Evolutionary conservation across 2,329 filamentous ascomycete species (phyloP).

Genomic region (Colletotrichum siamense): DNA sequence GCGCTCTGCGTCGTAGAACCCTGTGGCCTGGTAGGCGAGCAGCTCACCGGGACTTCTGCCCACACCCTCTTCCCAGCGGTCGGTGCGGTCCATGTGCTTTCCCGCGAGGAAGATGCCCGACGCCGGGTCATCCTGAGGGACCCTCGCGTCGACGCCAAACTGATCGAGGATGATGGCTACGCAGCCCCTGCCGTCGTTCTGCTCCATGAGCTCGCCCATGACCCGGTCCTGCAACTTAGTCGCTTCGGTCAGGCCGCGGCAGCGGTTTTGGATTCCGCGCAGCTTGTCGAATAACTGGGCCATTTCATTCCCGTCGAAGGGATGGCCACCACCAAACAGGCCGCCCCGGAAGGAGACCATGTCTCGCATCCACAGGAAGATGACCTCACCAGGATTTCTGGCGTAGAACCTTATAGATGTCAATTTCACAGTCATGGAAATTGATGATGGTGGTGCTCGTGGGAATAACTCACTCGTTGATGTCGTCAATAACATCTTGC

Average conservation of each 20-base stretch:
- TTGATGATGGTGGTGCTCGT: neutral
- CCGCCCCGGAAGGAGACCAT: neutral
- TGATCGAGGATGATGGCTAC: conserved; percentile 35
- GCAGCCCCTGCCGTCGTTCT: conserved; percentile 36
- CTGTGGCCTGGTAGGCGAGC: neutral
- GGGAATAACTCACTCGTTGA: neutral
- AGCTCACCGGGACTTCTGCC: neutral
- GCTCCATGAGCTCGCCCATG: conserved; percentile 34
- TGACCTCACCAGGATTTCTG: neutral
- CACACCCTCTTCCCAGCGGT: neutral
- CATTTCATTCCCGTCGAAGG: conserved; percentile 39
- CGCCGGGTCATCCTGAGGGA: neutral
- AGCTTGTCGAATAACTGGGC: conserved; percentile 48
- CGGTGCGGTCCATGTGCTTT: neutral
- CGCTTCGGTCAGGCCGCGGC: conserved; percentile 28
- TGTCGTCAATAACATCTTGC: neutral
- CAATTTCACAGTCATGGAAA: rapidly evolving
- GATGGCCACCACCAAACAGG: conserved; percentile 2
- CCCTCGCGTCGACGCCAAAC: conserved; percentile 21
- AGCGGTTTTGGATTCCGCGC: conserved; percentile 44
- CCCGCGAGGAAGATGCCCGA: conserved; percentile 31
- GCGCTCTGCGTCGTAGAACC: neutral
- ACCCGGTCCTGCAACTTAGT: conserved; percentile 25
- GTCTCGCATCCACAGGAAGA: neutral
- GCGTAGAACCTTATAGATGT: rapidly evolving